phyloP scores from a whole-genome alignment of 805 yeast genomes.

The Yarrowia sp. region DNA sequence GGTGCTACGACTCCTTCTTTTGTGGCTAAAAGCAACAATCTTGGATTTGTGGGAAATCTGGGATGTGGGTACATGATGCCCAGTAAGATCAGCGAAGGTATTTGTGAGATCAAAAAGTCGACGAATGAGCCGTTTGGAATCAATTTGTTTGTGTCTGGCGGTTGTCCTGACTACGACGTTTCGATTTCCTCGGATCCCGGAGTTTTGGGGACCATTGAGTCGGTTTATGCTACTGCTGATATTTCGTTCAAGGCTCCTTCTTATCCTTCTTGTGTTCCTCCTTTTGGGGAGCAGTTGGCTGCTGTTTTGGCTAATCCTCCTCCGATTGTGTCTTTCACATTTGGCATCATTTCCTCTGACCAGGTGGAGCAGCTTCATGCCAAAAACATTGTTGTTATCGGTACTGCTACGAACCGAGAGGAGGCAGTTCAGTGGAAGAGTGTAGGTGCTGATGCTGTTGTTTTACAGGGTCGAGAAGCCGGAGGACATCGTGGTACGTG shows the following conservation, averaged over 20 bases:
- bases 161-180: background rate
- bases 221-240: constrained; percentile 22
- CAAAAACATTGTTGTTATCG: constrained; percentile 45
- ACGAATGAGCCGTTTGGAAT: constrained; percentile 30
- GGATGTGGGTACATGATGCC: constrained; percentile 39
- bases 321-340: constrained; percentile 50
- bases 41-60: constrained; percentile 53
- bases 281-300: constrained; percentile 29
- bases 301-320: constrained; percentile 39
- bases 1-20: constrained; percentile 48
- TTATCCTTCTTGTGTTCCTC: constrained; percentile 26
- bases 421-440: constrained; percentile 42
- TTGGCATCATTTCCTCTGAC: constrained; percentile 44
- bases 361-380: constrained; percentile 40
- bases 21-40: constrained; percentile 44
- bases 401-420: constrained; percentile 45
- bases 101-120: constrained; percentile 24
- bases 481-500: constrained; percentile 64
- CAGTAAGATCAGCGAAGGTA: constrained; percentile 25
- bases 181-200: background rate
- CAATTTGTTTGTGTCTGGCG: constrained; percentile 31
- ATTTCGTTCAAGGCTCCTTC: background rate
- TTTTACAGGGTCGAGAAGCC: constrained; percentile 59
- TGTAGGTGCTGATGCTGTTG: constrained; percentile 47
- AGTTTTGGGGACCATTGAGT: constrained; percentile 5